Conservation (phyloP, 2,329 filamentous ascomycete genomes). For the Trichoderma cornu-damae region DNA sequence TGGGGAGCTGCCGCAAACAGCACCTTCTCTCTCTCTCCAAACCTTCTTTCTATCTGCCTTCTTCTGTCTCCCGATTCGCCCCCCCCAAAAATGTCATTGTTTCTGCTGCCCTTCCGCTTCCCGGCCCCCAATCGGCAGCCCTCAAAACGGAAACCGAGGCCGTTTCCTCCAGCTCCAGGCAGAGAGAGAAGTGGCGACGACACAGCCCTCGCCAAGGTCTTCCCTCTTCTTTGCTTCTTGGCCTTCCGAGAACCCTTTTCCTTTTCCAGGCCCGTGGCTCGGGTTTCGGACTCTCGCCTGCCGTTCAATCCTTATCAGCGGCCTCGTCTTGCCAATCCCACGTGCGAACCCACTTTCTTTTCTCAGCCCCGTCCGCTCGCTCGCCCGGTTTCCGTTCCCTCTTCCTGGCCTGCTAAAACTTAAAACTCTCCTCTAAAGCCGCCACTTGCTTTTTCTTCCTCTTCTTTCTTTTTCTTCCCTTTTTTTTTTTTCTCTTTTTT, state of each 20-base stretch:
- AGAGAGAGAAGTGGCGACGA: too few species aligned
- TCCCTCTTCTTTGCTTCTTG: neutral
- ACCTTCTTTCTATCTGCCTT: too few species aligned
- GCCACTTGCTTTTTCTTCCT: neutral
- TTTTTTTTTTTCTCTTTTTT: neutral
- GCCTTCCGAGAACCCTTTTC: too few species aligned
- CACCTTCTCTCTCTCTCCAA: too few species aligned
- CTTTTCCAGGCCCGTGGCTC: constrained; percentile 3
- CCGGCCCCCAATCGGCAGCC: constrained; percentile 7
- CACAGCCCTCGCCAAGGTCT: neutral
- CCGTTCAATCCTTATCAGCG: constrained; percentile 9
- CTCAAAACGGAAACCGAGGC: too few species aligned
- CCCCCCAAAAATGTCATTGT: too few species aligned
- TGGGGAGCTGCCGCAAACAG: too few species aligned
- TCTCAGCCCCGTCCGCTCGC: neutral
- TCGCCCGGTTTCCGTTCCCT: neutral
- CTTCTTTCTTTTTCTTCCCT: neutral
- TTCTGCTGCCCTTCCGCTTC: too few species aligned
- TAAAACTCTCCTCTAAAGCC: neutral
- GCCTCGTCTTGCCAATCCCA: neutral
- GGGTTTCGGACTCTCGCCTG: neutral
- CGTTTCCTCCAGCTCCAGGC: too few species aligned
- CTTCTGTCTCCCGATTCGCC: neutral
- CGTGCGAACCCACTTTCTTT: constrained; percentile 15
- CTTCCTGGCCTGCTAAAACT: neutral